These are phyloP conservation scores for Cicer judaicum DNA, from an alignment of 306 rosid genomes.

Conservation along the genomic window DNA sequence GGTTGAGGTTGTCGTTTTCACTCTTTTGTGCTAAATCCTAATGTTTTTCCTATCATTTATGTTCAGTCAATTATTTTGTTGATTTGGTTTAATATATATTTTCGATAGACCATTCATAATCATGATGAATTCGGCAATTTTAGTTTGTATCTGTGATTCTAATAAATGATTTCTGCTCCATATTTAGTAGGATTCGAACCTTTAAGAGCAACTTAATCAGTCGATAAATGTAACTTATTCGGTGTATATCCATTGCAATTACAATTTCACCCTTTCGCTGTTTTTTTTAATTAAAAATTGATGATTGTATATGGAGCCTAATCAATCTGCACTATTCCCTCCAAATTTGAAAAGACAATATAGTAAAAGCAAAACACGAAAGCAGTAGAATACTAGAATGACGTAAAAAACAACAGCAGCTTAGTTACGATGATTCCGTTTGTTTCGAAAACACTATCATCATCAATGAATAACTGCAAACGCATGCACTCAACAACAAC, in stretches of 20 bases:
- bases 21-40: not conserved
- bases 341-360: too few species aligned
- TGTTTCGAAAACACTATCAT: not conserved
- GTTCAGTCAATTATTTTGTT: slow-evolving; percentile 19
- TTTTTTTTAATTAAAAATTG: too few species aligned
- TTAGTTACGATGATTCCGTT: slow-evolving; percentile 2
- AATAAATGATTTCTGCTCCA: not conserved
- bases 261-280: too few species aligned
- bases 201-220: not conserved
- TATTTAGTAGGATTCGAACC: slow-evolving; percentile 10
- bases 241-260: too few species aligned
- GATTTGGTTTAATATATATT: slow-evolving; percentile 7
- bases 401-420: not conserved
- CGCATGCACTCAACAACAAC: slow-evolving; percentile 32
- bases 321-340: too few species aligned
- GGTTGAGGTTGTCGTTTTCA: not conserved
- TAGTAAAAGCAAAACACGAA: too few species aligned
- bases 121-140: slow-evolving; percentile 19
- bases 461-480: not conserved
- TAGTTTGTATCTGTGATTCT: not conserved
- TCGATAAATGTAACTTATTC: not conserved
- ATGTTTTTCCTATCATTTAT: slow-evolving; percentile 23
- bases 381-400: not conserved
- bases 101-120: not conserved
- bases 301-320: too few species aligned